These are phyloP conservation scores for Ceratocystis harringtonii DNA, from an alignment of 2,329 filamentous ascomycete species.

Conservation along the genomic window DNA sequence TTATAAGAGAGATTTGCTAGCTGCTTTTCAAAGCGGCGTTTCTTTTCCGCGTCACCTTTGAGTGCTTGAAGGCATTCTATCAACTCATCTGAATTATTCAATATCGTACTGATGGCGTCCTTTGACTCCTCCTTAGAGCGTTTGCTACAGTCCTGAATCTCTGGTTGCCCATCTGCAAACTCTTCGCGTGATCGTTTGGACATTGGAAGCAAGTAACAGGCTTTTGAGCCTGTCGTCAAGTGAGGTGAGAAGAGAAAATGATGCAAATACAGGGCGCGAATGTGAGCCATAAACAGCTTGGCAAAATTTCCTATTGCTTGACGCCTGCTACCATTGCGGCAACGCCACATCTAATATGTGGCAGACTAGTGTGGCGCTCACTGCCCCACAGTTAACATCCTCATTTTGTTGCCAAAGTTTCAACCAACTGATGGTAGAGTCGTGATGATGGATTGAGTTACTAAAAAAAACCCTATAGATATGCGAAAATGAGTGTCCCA, in stretches of 20 bases:
- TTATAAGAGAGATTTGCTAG: slow-evolving; percentile 20
- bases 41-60: slow-evolving; percentile 20
- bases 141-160: slow-evolving; percentile 17
- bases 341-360: slow-evolving; percentile 13
- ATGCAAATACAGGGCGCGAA: neutral
- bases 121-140: slow-evolving; percentile 17
- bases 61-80: slow-evolving; percentile 27
- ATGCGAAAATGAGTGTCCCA: slow-evolving; percentile 44
- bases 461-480: neutral
- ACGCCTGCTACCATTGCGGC: neutral
- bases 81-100: slow-evolving; percentile 27
- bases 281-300: neutral
- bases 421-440: slow-evolving; percentile 17
- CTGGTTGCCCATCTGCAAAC: slow-evolving; percentile 5
- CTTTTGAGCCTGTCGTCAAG: neutral
- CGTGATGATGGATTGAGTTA: neutral
- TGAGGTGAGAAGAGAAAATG: neutral
- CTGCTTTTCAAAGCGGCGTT: slow-evolving; percentile 17
- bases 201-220: slow-evolving; percentile 1
- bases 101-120: slow-evolving; percentile 23
- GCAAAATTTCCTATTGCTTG: slow-evolving; percentile 7
- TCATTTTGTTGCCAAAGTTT: slow-evolving; percentile 10
- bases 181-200: slow-evolving; percentile 16
- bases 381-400: slow-evolving; percentile 17
- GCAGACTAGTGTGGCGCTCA: slow-evolving; percentile 1